A percentile compares a stretch with the other conserved stretches of the same genome.
Evolutionary conservation across 2,329 filamentous ascomycete genomes (phyloP).

Genomic region (Beauveria varroae): DNA sequence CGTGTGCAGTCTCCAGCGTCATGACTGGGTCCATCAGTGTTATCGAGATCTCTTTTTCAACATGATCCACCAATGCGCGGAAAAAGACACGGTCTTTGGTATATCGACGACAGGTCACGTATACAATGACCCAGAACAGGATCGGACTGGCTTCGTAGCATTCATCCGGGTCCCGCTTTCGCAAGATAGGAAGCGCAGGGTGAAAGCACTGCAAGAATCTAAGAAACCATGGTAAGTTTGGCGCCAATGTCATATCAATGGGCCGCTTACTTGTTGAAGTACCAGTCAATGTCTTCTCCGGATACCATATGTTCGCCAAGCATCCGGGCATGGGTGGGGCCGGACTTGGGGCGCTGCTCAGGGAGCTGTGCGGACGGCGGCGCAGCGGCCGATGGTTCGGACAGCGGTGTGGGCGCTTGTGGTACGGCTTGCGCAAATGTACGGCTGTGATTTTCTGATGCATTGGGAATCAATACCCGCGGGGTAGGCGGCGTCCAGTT

Average conservation of each 20-base stretch:
- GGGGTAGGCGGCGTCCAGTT: conserved; percentile 24
- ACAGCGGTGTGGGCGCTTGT: conserved; percentile 19
- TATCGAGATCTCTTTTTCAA: conserved; percentile 38
- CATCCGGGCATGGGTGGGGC: conserved; percentile 33
- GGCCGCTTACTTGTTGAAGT: conserved; percentile 40
- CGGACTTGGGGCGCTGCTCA: conserved; percentile 17
- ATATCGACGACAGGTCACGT: conserved; percentile 42
- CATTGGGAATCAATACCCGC: conserved; percentile 18
- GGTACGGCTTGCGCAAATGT: neutral
- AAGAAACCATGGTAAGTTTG: neutral
- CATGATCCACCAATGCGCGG: conserved; percentile 37
- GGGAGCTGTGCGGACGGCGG: conserved; percentile 16
- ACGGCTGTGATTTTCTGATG: conserved; percentile 13
- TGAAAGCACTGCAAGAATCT: conserved; percentile 47
- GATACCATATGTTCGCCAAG: conserved; percentile 41
- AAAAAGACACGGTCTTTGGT: conserved; percentile 35
- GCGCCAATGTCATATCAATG: neutral
- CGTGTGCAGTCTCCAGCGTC: conserved; percentile 41
- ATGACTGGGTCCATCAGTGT: conserved; percentile 35
- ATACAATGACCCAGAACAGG: conserved; percentile 49
- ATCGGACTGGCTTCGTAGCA: conserved; percentile 40
- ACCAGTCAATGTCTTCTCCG: conserved; percentile 46
- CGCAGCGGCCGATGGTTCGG: conserved; percentile 19
- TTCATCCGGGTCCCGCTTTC: conserved; percentile 41
- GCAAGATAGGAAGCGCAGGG: conserved; percentile 44